A percentile compares a stretch with the other conserved stretches of the same genome.
Evolutionary conservation across 352 stramenopile species (phyloP).

Genomic region (Thalassiosira livingstoniorum): DNA sequence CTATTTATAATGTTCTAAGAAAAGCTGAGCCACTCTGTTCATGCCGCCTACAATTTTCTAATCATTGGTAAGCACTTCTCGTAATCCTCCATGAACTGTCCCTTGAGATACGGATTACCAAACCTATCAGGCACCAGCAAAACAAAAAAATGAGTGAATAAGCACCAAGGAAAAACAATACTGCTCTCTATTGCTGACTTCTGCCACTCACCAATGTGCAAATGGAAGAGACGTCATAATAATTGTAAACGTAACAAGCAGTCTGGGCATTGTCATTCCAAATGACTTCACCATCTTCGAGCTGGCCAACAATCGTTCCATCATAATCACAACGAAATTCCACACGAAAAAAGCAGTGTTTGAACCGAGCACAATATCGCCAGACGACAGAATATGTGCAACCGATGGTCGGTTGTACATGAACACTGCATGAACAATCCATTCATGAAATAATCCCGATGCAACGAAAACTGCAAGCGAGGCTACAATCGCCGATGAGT

Average conservation of each 20-base stretch:
- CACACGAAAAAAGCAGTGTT: slow-evolving; percentile 75
- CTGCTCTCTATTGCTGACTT: neutral
- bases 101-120: slow-evolving; percentile 40
- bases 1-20: too few species aligned
- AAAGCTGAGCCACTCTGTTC: too few species aligned
- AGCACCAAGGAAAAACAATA: neutral
- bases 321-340: slow-evolving; percentile 70
- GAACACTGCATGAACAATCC: slow-evolving; percentile 48
- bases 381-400: neutral
- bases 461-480: slow-evolving; percentile 66
- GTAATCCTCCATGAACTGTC: slow-evolving; percentile 48
- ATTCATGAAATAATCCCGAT: slow-evolving; percentile 78
- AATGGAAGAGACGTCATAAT: slow-evolving; percentile 52
- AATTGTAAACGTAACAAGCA: slow-evolving; percentile 55
- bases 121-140: slow-evolving; percentile 4
- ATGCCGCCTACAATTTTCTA: neutral
- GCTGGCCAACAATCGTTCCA: slow-evolving; percentile 48
- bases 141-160: neutral
- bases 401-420: slow-evolving; percentile 26
- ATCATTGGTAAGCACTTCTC: slow-evolving; percentile 41
- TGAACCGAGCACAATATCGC: slow-evolving; percentile 43
- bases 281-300: slow-evolving; percentile 18
- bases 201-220: slow-evolving; percentile 40
- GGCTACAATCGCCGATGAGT: slow-evolving; percentile 28
- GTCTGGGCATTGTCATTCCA: slow-evolving; percentile 25